phyloP scores from a whole-genome alignment of 306 rosid species.

The Amphicarpaea edgeworthii region DNA sequence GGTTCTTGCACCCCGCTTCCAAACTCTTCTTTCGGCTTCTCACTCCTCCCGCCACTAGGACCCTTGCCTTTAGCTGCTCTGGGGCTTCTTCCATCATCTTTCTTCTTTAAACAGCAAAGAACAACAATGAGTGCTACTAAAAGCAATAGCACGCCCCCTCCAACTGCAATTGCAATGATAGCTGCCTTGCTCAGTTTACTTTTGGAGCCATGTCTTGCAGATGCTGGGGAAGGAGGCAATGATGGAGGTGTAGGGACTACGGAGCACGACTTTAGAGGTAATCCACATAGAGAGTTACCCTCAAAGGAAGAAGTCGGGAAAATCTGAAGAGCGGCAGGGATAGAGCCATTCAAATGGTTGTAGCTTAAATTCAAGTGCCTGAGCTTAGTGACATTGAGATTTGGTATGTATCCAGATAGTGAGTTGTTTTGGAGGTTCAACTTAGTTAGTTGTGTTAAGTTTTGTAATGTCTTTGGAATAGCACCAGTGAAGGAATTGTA shows the following conservation, averaged over 20 bases:
- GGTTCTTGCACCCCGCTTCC: constrained; percentile 93
- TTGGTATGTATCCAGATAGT: constrained; percentile 81
- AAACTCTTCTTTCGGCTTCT: constrained; percentile 83
- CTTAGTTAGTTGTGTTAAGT: constrained; percentile 73
- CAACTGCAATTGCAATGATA: constrained; percentile 86
- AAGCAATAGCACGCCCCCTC: constrained; percentile 64
- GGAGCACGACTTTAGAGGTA: constrained; percentile 77
- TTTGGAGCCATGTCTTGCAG: constrained; percentile 55
- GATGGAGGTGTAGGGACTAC: constrained; percentile 53
- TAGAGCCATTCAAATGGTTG: constrained; percentile 85
- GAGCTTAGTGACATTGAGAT: constrained; percentile 66
- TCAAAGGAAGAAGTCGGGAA: constrained; percentile 77
- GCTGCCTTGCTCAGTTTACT: constrained; percentile 65
- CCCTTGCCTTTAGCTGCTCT: constrained; percentile 64
- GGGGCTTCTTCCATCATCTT: constrained; percentile 49
- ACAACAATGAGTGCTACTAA: constrained; percentile 59
- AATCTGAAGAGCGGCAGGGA: constrained; percentile 66
- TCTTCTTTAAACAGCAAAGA: constrained; percentile 73
- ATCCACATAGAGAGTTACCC: constrained; percentile 84
- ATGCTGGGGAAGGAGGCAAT: constrained; percentile 46
- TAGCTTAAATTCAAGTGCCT: constrained; percentile 78
- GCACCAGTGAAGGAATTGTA: constrained; percentile 77
- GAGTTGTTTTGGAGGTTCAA: constrained; percentile 87
- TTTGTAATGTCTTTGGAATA: constrained; percentile 65
- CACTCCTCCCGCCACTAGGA: constrained; percentile 71